Evolutionary conservation across 1,284 basidiomycete genomes (phyloP), one percentile per base, ranked within the genome.

Genomic region (Cerioporus squamosus): DNA sequence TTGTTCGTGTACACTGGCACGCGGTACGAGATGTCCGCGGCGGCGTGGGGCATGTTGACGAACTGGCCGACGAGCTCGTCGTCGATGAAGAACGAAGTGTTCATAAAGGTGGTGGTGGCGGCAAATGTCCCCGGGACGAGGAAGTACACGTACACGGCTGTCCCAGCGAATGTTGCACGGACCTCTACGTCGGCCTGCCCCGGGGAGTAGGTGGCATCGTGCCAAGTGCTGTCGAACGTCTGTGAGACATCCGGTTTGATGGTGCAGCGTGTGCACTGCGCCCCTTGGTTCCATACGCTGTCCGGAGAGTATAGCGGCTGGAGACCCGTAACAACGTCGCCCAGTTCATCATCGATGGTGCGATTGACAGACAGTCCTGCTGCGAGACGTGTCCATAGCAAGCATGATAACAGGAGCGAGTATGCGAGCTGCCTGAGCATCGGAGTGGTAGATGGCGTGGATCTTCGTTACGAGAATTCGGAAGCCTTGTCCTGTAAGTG

Each of bases 1-100:
- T 46, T 26, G 24, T 65, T 68, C 17, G 56, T 61, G 51, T 69
- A 77, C 5, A 77, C 75, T 8, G 62, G 59, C 8, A 73, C 68
- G 53, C 65, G 51, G 57, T 74, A 75, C 8, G 44, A 17, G 20
- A 61, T n/a, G 7, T 20, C 10, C 14, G 53, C 15, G 12, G 9
- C 26, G 2, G 5, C 0, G 48, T 48, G 40, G 12, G 57, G 61
- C 3, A 18, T n/a, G 44, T 59, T 51, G 14, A 48, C 14, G 39
- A 43, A 56, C 4, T n/a, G 1, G n/a, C 51, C 51, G 9, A 44
- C 50, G n/a, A 43, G 47, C 7, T 29, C 47, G 38, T 31, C 39
- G 42, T 61, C 60, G 14, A 61, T 22, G 18, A 18, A 39, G 44
- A 61, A 61, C 20, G 44, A 46, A 29, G 52, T 40, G 43, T 55